Conservation (phyloP, 2,329 filamentous ascomycete species). For the Aspergillus fischeri region DNA sequence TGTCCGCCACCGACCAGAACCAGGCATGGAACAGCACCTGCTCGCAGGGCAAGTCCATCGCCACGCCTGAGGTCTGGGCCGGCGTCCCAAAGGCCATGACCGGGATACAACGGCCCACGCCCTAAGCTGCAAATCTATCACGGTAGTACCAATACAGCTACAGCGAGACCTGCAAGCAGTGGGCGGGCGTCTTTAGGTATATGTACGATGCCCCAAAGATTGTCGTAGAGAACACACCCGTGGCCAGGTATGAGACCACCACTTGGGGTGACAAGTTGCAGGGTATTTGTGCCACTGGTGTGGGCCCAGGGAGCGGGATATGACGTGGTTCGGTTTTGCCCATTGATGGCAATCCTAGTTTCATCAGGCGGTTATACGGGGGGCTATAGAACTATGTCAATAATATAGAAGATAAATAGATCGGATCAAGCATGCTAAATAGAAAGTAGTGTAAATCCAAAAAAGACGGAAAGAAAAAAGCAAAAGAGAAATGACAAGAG, state of each 20-base stretch:
- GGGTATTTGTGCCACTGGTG: constrained; percentile 21
- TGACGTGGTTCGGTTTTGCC: constrained; percentile 25
- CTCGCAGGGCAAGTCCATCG: constrained; percentile 14
- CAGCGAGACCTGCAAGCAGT: constrained; percentile 56
- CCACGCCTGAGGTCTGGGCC: constrained; percentile 18
- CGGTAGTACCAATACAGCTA: constrained; percentile 52
- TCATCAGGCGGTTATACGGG: too few relatives aligned
- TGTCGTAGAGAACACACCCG: constrained; percentile 11
- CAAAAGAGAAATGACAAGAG: constrained; percentile 4
- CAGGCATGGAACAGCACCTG: constrained; percentile 24
- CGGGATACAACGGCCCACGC: constrained; percentile 42
- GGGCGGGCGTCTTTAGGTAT: constrained; percentile 49
- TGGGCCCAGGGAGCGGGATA: constrained; percentile 17
- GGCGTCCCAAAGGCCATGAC: constrained; percentile 18
- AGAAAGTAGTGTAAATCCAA: neutral
- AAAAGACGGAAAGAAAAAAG: neutral
- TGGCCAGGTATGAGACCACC: constrained; percentile 19
- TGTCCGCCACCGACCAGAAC: constrained; percentile 10
- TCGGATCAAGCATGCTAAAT: neutral
- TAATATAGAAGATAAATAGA: too few relatives aligned
- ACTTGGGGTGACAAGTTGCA: constrained; percentile 19
- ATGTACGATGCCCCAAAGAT: constrained; percentile 13
- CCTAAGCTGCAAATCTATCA: constrained; percentile 59
- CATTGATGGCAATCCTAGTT: neutral
- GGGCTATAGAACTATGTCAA: neutral